Conservation (phyloP, 495 filamentous ascomycete species). For the Neurospora cerealis region DNA sequence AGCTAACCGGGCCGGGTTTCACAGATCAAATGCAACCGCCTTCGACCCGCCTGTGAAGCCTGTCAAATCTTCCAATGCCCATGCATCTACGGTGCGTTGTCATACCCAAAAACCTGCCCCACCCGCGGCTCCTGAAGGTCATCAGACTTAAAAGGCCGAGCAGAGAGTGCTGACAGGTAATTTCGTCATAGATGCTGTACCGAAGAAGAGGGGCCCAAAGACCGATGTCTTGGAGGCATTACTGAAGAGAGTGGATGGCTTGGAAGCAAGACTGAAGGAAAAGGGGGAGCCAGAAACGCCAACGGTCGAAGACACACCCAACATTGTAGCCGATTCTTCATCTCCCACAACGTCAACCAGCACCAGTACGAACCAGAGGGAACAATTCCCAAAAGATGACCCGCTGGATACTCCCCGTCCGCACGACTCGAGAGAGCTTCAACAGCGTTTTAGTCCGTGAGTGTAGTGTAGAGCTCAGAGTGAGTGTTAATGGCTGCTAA, state of each 20-base stretch:
- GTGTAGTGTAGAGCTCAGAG: background rate
- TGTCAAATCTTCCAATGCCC: conserved; percentile 81
- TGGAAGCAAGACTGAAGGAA: conserved; percentile 70
- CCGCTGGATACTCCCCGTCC: background rate
- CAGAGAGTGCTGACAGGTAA: background rate
- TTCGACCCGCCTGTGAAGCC: conserved; percentile 75
- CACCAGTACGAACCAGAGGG: background rate
- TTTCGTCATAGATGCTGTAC: conserved; percentile 57
- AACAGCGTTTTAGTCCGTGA: background rate
- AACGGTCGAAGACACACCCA: conserved; percentile 19
- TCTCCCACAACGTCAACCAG: conserved; percentile 6
- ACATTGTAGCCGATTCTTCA: conserved; percentile 8
- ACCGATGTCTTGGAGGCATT: conserved; percentile 80
- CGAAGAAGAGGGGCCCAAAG: conserved; percentile 82
- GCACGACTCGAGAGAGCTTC: background rate
- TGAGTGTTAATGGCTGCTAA: background rate
- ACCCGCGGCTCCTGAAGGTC: background rate
- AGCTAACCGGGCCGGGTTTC: conserved; percentile 6
- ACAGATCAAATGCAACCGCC: conserved; percentile 83
- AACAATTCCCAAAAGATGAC: background rate
- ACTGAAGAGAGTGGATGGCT: conserved; percentile 70
- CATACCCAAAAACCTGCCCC: background rate
- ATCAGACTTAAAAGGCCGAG: background rate
- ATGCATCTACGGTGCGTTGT: conserved; percentile 70
- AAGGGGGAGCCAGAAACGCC: conserved; percentile 40